A percentile compares a stretch with the other conserved stretches of the same genome.
phyloP scores from a whole-genome alignment of 2,329 filamentous ascomycete species.

The Fonsecaea nubica region DNA sequence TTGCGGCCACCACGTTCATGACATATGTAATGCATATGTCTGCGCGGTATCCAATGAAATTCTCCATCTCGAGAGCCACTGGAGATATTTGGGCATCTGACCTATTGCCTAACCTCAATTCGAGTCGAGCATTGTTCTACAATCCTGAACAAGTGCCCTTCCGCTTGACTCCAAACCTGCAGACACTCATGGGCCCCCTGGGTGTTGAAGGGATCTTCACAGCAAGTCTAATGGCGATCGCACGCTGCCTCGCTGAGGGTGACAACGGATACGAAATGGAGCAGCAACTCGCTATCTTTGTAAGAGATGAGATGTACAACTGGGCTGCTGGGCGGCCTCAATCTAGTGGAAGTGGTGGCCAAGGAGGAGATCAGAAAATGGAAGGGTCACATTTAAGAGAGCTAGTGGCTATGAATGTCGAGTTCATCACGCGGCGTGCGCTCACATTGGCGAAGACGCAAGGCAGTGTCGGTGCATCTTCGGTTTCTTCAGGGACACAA shows the following conservation, averaged over 20 bases:
- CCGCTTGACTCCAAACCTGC: conserved; percentile 93
- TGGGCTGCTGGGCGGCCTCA: conserved; percentile 75
- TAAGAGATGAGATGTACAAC: conserved; percentile 96
- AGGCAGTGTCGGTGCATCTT: conserved; percentile 42
- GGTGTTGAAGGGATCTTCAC: conserved; percentile 96
- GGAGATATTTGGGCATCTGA: conserved; percentile 98
- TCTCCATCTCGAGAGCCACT: conserved; percentile 83
- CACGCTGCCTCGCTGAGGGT: conserved; percentile 75
- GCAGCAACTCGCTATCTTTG: conserved; percentile 91
- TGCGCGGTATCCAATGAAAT: conserved; percentile 92
- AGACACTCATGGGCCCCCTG: conserved; percentile 93
- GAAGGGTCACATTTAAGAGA: conserved; percentile 75
- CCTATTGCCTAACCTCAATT: conserved; percentile 86
- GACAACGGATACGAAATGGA: conserved; percentile 76
- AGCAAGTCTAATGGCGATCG: conserved; percentile 95
- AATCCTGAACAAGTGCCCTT: conserved; percentile 96
- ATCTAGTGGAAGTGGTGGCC: conserved; percentile 7
- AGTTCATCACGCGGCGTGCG: conserved; percentile 89
- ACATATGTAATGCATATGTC: conserved; percentile 98
- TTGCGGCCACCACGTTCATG: conserved; percentile 95
- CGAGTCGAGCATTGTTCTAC: conserved; percentile 84
- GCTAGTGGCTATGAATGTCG: conserved; percentile 82
- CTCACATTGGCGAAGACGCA: conserved; percentile 75
- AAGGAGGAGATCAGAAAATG: conserved; percentile 50
- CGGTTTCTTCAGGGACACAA: conserved; percentile 7